Evolutionary conservation across 345 rosid species (phyloP), one percentile per base, ranked within the genome.

Genomic region (Populus alba): DNA sequence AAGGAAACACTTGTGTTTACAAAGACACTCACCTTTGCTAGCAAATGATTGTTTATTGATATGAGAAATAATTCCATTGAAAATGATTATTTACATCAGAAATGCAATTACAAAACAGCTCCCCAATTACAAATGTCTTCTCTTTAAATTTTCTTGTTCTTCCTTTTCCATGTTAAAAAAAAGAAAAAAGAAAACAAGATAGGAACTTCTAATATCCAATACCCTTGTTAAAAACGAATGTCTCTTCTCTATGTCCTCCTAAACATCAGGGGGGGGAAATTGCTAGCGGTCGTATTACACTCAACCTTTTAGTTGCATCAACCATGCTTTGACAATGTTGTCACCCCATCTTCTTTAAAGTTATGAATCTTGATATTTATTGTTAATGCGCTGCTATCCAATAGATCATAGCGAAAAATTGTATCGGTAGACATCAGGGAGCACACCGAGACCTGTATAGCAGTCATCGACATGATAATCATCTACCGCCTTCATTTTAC

Each of bases 361-460:
- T 23, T 53, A 69, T 41, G 20, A 43, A 70, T 27, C 59, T 70
- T 25, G 59, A 43, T 70, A 70, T 37, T 59, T 12, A 7, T 20
- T 7, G 59, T 53, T 20, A 53, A 20, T 7, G 27, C 27, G 27
- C 27, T 27, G 8, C 20, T 53, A 20, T 18, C 3, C 29, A 22
- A 43, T 10, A 1, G 61, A 45, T 79, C 67, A 72, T 27, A 77
- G 45, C 29, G 79, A 76, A 79, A 83, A 88, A 55, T 79, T 73
- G 41, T 76, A 85, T 11, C 43, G 35, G 63, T 74, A 49, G n/a
- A 76, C 81, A 45, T 80, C 82, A 35, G 82, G 83, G 29, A 83
- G 80, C 76, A 75, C 33, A 18, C 47, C 88, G 16, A 85, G 88
- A 43, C 71, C 77, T 16, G 85, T 81, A 68, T 83, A 88, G 82